Evolutionary conservation across 169 alveolate genomes (phyloP).

Genomic region (Cryptosporidium parvum): DNA sequence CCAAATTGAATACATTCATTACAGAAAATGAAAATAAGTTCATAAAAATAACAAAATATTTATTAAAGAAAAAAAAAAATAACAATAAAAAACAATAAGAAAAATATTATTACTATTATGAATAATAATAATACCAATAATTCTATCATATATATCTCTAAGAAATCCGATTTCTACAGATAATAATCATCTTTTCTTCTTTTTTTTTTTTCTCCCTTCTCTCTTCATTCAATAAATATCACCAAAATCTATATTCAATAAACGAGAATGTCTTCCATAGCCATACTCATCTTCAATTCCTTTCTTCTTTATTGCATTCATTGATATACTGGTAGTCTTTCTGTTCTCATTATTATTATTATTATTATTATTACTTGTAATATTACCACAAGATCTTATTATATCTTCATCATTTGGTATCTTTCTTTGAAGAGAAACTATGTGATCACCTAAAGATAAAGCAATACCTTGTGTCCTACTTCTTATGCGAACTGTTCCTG

Average conservation of each 20-base stretch:
- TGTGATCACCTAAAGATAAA: conserved; percentile 80
- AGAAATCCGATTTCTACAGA: neutral
- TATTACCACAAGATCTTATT: neutral
- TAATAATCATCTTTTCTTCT: too few relatives aligned
- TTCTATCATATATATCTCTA: neutral
- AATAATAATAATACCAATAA: neutral
- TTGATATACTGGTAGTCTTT: neutral
- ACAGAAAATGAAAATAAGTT: too few relatives aligned
- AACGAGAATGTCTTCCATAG: conserved; percentile 21
- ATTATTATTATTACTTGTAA: neutral
- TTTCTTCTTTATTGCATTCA: neutral
- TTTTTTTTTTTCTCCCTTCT: too few relatives aligned
- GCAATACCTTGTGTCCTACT: conserved; percentile 84
- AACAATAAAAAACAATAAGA: neutral
- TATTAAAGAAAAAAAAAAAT: too few relatives aligned
- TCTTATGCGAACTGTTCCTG: conserved; percentile 81
- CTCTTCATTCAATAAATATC: conserved; percentile 16
- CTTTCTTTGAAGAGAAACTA: conserved; percentile 78
- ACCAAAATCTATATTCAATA: conserved; percentile 52
- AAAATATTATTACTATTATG: neutral
- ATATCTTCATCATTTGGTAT: conserved; percentile 31
- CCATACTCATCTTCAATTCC: neutral
- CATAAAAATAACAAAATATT: neutral
- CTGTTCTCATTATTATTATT: neutral
- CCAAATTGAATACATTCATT: too few relatives aligned